Evolutionary conservation across 176 grass and related monocot genomes (phyloP), one percentile per base, ranked within the genome.

Genomic region (Zoysia japonica): DNA sequence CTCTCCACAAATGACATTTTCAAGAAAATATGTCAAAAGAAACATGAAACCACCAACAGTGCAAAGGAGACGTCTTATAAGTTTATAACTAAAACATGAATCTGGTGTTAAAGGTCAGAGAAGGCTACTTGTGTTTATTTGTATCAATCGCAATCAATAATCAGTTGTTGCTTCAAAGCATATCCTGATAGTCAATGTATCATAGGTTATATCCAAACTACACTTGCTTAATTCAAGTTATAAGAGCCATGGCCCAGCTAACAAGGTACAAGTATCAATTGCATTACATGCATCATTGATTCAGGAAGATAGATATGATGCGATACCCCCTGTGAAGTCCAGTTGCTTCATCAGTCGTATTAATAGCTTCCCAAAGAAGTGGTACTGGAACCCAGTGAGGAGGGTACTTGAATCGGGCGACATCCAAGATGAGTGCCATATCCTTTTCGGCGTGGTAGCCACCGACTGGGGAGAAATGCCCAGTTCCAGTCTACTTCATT

Each of bases 391-490:
- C 95, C 95, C 95, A 98, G 55, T 98, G 95, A 2, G 95, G 90
- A 69, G 92, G 92, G 74, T 98, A 98, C 46, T 98, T 98, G 77
- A 98, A 98, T 39, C 95, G 90, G 4, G 95, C 95, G 3, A 94
- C 92, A 81, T 98, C 95, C 61, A 98, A 71, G 87, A 98, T 91
- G 19, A 98, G 89, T 28, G 59, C 95, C 95, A 92, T 94, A 76
- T 98, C 95, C 28, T 82, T 72, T 4, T 72, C 89, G 11, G 84
- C 87, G 20, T 98, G 89, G 53, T 94, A 98, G 17, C 95, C 95
- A 43, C 95, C 95, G 15, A 98, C 90, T 35, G 95, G 95, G 16
- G 95, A 94, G 85, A 98, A 98, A 89, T 98, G 95, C 43, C 95
- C 95, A 7, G 80, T 90, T 19, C 95, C 95, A 61, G 95, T 94